These are phyloP conservation scores for Takakia lepidozioides DNA, from an alignment of 225 moss, liverwort and hornwort species.

Conservation along the genomic window DNA sequence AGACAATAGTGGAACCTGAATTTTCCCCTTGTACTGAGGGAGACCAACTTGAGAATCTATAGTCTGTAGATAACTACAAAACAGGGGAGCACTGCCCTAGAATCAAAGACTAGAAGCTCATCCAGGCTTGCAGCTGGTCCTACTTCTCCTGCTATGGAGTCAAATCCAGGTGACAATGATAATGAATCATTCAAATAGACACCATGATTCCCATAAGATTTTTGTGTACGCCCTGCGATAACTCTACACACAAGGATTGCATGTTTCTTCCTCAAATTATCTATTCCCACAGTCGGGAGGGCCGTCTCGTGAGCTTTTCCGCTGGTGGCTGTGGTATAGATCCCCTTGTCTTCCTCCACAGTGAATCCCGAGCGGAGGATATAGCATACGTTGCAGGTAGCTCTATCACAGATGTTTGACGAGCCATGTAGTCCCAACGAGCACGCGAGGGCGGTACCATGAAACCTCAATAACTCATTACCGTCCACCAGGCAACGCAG, in stretches of 20 bases:
- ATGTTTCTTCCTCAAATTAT: conserved; percentile 45
- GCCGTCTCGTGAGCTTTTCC: conserved; percentile 52
- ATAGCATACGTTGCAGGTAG: conserved; percentile 70
- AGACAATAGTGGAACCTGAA: too few relatives aligned
- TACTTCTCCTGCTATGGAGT: conserved; percentile 13
- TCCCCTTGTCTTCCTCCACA: conserved; percentile 49
- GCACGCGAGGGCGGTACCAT: conserved; percentile 65
- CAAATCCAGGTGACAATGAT: too few relatives aligned
- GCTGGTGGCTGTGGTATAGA: conserved; percentile 76
- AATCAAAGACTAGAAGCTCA: conserved; percentile 68
- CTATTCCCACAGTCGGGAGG: conserved; percentile 30
- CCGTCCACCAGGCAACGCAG: conserved; percentile 83
- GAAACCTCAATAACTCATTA: conserved; percentile 79
- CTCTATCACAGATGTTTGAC: conserved; percentile 62
- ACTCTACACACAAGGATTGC: conserved; percentile 93
- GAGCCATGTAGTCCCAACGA: conserved; percentile 67
- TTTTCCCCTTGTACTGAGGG: too few relatives aligned
- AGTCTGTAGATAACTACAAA: conserved; percentile 92
- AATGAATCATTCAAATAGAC: neutral
- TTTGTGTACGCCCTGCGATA: conserved; percentile 75
- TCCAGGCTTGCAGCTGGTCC: conserved; percentile 57
- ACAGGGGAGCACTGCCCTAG: conserved; percentile 75
- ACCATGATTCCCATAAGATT: conserved; percentile 19
- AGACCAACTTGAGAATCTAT: too few relatives aligned
- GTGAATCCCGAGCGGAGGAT: conserved; percentile 73